Base-by-base conservation (phyloP, 2,329 filamentous ascomycete genomes). In the Aureobasidium sp. region DNA sequence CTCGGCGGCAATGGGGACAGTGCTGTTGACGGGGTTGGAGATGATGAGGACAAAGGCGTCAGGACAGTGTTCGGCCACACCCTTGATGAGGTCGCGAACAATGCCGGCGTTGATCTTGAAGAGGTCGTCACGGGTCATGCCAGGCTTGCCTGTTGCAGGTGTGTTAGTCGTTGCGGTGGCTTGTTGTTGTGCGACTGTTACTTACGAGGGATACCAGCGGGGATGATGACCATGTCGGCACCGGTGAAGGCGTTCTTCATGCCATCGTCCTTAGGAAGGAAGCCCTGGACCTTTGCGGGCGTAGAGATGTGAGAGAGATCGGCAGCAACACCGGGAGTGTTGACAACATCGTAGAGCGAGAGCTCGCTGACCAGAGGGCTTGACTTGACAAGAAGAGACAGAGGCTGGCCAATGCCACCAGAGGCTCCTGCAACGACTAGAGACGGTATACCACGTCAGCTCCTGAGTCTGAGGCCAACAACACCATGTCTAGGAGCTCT, bases 91-190 rank as follows among this genome's bases (percentile, higher is more conserved):
- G 70, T 90, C 92, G 80, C 94, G 91, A 74, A 99, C 94, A 74
- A 99, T 99, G 71, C 92, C 90, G 65, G 94, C 94, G 77, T 99
- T 99, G 84, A 97, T 96, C 82, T 97, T 97, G 89, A 99, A 99
- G 64, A 99, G 90, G 75, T 97, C 94, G 73, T 99, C 94, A 81
- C 94, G 92, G 78, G 90, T 97, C 94, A 99, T 99, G 73, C 94
- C 94, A 71, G 94, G 94, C 85, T 97, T 97, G 80, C 93, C 93
- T 97, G 67, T 48, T 26, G n/a, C 10, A 32, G 32, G 24, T 4
- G n/a, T 44, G 56, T 59, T 48, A 59, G 56, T 34, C 2, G 36
- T 8, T 47, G 27, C 13, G 27, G 32, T 27, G 27, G 41, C 17
- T 6, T 47, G 27, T 8, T 26, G 12, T n/a, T 34, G 17, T 29